A percentile compares a stretch with the other conserved stretches of the same genome.
These are phyloP conservation scores for Fusarium paranaense DNA, from an alignment of 2,329 filamentous ascomycete genomes.

Conservation along the genomic window DNA sequence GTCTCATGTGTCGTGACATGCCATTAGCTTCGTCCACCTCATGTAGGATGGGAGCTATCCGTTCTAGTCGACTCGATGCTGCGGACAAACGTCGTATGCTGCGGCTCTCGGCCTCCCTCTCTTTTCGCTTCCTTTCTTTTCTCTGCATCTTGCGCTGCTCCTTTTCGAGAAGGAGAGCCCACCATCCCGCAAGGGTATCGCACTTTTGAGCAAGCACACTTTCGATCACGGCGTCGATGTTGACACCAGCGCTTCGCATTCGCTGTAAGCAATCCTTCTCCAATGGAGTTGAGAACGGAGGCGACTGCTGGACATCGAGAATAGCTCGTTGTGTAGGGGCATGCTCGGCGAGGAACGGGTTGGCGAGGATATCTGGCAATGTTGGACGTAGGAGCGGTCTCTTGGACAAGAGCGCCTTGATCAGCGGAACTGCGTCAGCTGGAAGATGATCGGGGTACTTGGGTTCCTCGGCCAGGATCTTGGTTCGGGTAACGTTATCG, in stretches of 20 bases:
- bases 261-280: slow-evolving; percentile 93
- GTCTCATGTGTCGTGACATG: slow-evolving; percentile 57
- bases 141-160: slow-evolving; percentile 88
- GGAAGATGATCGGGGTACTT: slow-evolving; percentile 85
- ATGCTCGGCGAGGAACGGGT: slow-evolving; percentile 89
- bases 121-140: slow-evolving; percentile 84
- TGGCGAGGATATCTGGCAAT: slow-evolving; percentile 85
- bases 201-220: slow-evolving; percentile 92
- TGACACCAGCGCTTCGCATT: slow-evolving; percentile 93
- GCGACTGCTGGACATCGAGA: slow-evolving; percentile 81
- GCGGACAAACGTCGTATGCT: slow-evolving; percentile 86
- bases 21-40: slow-evolving; percentile 83
- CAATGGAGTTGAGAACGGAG: slow-evolving; percentile 85
- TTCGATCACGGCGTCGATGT: slow-evolving; percentile 94
- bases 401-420: slow-evolving; percentile 88
- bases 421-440: slow-evolving; percentile 79
- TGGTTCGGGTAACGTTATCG: slow-evolving; percentile 85
- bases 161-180: slow-evolving; percentile 93
- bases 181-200: slow-evolving; percentile 93
- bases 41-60: slow-evolving; percentile 79
- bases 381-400: slow-evolving; percentile 85
- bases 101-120: slow-evolving; percentile 84
- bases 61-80: slow-evolving; percentile 87
- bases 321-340: slow-evolving; percentile 91
- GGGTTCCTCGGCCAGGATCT: slow-evolving; percentile 87